phyloP scores from a whole-genome alignment of 352 stramenopile species.

The Globisporangium paddicum region DNA sequence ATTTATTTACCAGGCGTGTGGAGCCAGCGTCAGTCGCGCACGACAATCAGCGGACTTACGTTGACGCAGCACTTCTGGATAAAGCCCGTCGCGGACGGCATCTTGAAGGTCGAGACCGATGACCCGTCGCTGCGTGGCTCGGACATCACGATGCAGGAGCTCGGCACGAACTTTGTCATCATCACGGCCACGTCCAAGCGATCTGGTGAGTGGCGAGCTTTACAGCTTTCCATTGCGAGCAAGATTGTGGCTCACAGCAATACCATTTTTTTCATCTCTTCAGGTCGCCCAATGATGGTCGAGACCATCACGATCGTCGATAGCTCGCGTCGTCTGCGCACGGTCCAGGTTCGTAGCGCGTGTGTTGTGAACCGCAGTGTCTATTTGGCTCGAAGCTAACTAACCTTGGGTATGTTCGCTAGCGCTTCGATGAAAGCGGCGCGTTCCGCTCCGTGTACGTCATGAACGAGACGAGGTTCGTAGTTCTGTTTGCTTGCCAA shows the following conservation, averaged over 20 bases:
- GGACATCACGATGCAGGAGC: constrained; percentile 86
- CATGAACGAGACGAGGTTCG: constrained; percentile 78
- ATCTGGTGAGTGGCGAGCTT: constrained; percentile 36
- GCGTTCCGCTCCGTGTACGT: constrained; percentile 86
- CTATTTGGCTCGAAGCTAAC: background rate
- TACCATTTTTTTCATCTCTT: too few species aligned
- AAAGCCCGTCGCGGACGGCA: constrained; percentile 80
- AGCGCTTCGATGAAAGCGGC: constrained; percentile 83
- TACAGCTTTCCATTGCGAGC: too few species aligned
- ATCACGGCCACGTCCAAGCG: constrained; percentile 84
- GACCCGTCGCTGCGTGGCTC: constrained; percentile 69
- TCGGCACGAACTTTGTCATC: constrained; percentile 77
- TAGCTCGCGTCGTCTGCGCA: constrained; percentile 73
- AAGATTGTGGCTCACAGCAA: too few species aligned
- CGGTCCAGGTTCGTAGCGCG: constrained; percentile 45
- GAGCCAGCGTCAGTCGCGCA: constrained; percentile 82
- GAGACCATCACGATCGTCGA: constrained; percentile 84
- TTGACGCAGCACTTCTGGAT: constrained; percentile 89
- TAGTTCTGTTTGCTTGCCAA: background rate
- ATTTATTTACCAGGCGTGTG: constrained; percentile 45
- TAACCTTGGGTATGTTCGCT: background rate
- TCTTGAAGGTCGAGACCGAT: constrained; percentile 85
- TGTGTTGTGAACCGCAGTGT: background rate
- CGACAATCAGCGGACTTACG: constrained; percentile 81
- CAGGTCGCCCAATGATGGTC: constrained; percentile 73